Base-by-base conservation (phyloP, 768 basidiomycete genomes). In the Leccinum aurantiacum region DNA sequence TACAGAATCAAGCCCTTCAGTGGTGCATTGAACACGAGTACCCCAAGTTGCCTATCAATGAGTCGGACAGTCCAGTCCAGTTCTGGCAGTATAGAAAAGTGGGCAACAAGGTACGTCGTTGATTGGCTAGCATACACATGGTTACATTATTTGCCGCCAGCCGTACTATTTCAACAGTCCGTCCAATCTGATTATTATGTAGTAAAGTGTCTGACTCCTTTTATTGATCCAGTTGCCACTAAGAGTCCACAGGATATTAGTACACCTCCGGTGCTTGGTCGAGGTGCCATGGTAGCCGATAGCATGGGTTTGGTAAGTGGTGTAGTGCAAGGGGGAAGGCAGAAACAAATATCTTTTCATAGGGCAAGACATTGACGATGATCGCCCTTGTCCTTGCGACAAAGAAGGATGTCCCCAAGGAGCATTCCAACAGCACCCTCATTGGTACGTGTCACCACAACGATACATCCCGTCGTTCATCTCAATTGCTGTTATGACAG, bases 311-410 rank as follows among this genome's bases (percentile, higher is more conserved):
- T 84, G 58, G 84, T 85, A 66, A 54, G 64, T 57, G 14, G 37
- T 25, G 6, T 2, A 6, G 24, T 24, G 22, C 11, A 38, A 15
- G 35, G 6, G 25, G 15, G 29, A 56, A 50, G 22, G 38, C 38
- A 24, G 52, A 29, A 46, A 48, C 24, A 68, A 49, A 65, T 17
- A 27, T 60, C 1, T n/a, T 60, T 50, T 1, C 46, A 7, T 61
- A 89, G 88, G 95, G 95, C 0, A 97, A 96, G 79, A 97, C 95
- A 0, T 77, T 97, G 46, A 93, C 91, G 0, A 93, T 94, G 83
- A 76, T 97, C 44, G 80, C 93, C 6, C 78, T 97, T 15, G 81
- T 94, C 44, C 73, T 95, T 27, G 86, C 90, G 2, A 95, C 94
- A 2, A 89, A 87, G 69, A 68, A 79, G 10, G 89, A 95, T 48